Base-by-base conservation (phyloP, 306 rosid species). In the Abrus precatorius region DNA sequence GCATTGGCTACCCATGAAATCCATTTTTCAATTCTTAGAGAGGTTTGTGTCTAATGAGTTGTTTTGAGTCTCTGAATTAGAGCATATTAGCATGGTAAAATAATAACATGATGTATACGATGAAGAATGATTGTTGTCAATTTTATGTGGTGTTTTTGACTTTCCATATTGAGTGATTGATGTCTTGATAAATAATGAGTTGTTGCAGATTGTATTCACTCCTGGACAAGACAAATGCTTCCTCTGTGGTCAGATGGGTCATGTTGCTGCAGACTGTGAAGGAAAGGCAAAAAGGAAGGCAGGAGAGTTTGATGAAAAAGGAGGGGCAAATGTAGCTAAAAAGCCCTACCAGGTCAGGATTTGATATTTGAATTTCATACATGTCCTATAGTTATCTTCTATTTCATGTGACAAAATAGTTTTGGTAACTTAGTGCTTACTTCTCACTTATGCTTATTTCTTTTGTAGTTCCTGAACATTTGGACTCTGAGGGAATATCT, bases 151-250 rank as follows among this genome's bases (percentile, higher is more conserved):
- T 59, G 33, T 59, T 82, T 53, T 80, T 75, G 54, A 61, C 36
- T 38, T 74, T 66, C 49, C 48, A 40, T n/a, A 57, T 53, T 61
- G 60, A 27, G 74, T 76, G 80, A 75, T 83, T 29, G 12, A 65
- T 5, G 7, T 29, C 28, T 44, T 63, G 7, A 71, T 82, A 85
- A 79, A 56, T 59, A 62, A 69, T 79, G 81, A 69, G 34, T 47
- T 77, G 40, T 79, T 84, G 85, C 88, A 96, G 99, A 61, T 96
- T 82, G 98, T 96, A 43, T 93, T 96, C 83, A 87, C 97, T 41
- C 91, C 98, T 56, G 98, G 98, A 81, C 98, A 90, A 87, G 97
- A 93, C 86, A 96, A 96, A 84, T 93, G 99, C 87, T 96, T 93
- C 83, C 43, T 96, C 4, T 96, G 99, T 77, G 98, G 98, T 67